Evolutionary conservation across 192 early-diverging fungal genomes (phyloP).

Genomic region (Coemansia sp.): DNA sequence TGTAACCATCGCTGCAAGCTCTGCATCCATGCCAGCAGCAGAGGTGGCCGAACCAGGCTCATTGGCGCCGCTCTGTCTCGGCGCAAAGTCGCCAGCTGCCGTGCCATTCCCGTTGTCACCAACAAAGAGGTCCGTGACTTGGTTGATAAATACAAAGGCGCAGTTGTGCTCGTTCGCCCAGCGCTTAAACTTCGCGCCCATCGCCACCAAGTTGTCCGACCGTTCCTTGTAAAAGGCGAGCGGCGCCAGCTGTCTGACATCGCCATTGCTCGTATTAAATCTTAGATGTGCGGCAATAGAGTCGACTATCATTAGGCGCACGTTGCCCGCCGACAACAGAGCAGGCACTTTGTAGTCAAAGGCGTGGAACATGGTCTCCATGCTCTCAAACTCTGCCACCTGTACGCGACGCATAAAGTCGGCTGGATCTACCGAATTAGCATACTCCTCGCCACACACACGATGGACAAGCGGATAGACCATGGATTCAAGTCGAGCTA

Average conservation of each 20-base stretch:
- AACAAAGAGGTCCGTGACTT: constrained; percentile 62
- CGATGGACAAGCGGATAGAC: constrained; percentile 18
- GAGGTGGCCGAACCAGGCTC: constrained; percentile 12
- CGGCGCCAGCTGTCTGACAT: not conserved
- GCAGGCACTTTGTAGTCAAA: constrained; percentile 71
- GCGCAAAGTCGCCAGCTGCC: not conserved
- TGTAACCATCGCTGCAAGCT: constrained; percentile 2
- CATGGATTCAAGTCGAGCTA: constrained; percentile 58
- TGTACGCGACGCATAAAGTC: constrained; percentile 56
- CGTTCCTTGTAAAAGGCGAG: constrained; percentile 39
- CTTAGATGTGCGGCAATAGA: constrained; percentile 75
- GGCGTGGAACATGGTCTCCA: constrained; percentile 69
- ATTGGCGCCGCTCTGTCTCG: not conserved
- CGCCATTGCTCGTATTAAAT: constrained; percentile 11
- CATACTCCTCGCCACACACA: constrained; percentile 11
- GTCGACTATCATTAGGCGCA: constrained; percentile 81
- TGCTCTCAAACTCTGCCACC: constrained; percentile 64
- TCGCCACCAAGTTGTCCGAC: constrained; percentile 54
- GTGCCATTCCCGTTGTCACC: not conserved
- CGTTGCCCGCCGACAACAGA: constrained; percentile 52
- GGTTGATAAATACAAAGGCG: constrained; percentile 78
- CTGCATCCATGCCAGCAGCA: constrained; percentile 7
- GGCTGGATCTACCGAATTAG: constrained; percentile 3
- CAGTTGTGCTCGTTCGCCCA: constrained; percentile 61
- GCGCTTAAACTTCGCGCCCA: constrained; percentile 62